A percentile compares a stretch with the other conserved stretches of the same genome.
These are phyloP conservation scores for Cephalotrichum gorgonifer DNA, from an alignment of 2,329 filamentous ascomycete genomes.

Conservation along the genomic window DNA sequence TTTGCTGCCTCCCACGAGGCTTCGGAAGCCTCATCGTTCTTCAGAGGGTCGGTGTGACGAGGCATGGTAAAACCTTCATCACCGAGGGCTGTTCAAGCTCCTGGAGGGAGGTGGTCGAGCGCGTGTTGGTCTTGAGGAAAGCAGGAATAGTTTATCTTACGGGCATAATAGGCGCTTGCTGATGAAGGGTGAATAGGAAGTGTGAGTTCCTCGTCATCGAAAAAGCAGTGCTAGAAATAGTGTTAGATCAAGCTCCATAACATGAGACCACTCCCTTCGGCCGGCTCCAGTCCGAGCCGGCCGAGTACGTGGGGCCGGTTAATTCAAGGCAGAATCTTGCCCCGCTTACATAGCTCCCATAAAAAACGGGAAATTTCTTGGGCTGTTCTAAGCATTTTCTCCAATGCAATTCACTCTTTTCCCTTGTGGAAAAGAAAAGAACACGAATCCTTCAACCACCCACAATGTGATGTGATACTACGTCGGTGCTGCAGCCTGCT, in stretches of 20 bases:
- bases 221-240: too few species aligned
- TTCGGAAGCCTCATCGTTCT: slow-evolving; percentile 54
- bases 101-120: not conserved
- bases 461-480: slow-evolving; percentile 5
- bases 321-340: not conserved
- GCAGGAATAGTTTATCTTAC: too few species aligned
- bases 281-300: not conserved
- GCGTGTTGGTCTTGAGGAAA: not conserved
- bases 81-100: not conserved
- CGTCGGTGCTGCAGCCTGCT: slow-evolving; percentile 10
- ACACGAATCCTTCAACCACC: slow-evolving; percentile 11
- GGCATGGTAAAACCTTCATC: slow-evolving; percentile 23
- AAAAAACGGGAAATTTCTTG: not conserved
- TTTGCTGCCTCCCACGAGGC: slow-evolving; percentile 63
- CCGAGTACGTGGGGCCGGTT: not conserved
- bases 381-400: not conserved
- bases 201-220: too few species aligned
- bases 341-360: not conserved
- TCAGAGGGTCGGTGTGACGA: slow-evolving; percentile 46
- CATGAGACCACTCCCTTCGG: not conserved
- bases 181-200: too few species aligned
- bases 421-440: slow-evolving; percentile 7
- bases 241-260: not conserved
- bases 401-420: not conserved
- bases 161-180: too few species aligned